Evolutionary conservation across 2,329 filamentous ascomycete genomes (phyloP).

Genomic region (Fusarium liriodendri): DNA sequence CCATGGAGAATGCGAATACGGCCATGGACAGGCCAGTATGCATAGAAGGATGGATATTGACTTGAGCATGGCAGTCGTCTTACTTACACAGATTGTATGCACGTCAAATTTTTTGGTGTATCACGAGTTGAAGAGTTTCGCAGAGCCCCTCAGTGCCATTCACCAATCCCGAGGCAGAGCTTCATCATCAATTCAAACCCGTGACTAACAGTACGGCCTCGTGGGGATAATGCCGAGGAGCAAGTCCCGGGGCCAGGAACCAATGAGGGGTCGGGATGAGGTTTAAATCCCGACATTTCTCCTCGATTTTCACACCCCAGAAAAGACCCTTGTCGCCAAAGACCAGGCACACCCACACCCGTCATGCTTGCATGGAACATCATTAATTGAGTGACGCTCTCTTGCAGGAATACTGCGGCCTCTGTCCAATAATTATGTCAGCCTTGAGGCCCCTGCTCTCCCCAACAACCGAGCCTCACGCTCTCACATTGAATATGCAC

Average conservation of each 20-base stretch:
- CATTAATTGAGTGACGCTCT: conserved; percentile 11
- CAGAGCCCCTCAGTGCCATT: conserved; percentile 8
- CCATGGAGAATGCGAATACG: background rate
- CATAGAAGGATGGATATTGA: background rate
- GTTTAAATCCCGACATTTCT: conserved; percentile 6
- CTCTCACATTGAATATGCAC: conserved; percentile 15
- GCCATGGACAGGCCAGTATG: conserved; percentile 8
- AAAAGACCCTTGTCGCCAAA: conserved; percentile 28
- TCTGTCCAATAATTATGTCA: conserved; percentile 4
- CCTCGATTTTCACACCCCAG: conserved; percentile 6
- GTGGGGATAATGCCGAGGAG: conserved; percentile 13
- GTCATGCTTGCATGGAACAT: conserved; percentile 2
- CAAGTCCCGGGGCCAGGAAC: conserved; percentile 6
- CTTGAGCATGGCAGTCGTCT: background rate
- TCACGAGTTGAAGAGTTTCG: conserved; percentile 7
- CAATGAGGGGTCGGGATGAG: conserved; percentile 18
- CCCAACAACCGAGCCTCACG: conserved; percentile 20
- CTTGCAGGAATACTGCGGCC: background rate
- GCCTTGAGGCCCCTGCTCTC: background rate
- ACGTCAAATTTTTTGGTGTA: background rate
- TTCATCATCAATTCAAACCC: conserved; percentile 29
- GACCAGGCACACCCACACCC: conserved; percentile 32
- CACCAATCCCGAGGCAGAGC: conserved; percentile 14
- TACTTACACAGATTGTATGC: conserved; percentile 7
- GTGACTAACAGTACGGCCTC: conserved; percentile 16